Evolutionary conservation across 306 rosid genomes (phyloP).

Genomic region (Sicyos baderoa): DNA sequence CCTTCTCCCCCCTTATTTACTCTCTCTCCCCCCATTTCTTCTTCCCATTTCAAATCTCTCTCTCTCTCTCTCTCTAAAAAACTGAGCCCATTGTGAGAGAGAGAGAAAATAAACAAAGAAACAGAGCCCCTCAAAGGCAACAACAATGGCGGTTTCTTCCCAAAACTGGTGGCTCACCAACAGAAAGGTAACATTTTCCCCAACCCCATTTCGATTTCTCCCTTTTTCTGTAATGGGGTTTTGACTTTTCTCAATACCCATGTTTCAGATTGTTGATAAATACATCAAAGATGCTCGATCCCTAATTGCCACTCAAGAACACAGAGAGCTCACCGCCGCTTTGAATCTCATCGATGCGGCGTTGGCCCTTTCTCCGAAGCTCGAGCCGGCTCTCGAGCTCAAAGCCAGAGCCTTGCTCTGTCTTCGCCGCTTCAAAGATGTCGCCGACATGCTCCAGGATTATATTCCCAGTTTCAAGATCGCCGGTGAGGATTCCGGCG

Average conservation of each 20-base stretch:
- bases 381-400: conserved; percentile 74
- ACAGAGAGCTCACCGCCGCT: conserved; percentile 54
- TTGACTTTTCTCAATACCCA: neutral
- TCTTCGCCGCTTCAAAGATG: conserved; percentile 75
- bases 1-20: conserved; percentile 3
- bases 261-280: conserved; percentile 65
- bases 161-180: conserved; percentile 94
- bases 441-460: conserved; percentile 90
- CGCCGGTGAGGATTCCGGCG: conserved; percentile 45
- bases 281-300: conserved; percentile 62
- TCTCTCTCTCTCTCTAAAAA: neutral
- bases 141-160: conserved; percentile 51
- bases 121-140: neutral
- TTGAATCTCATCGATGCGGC: conserved; percentile 81
- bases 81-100: conserved; percentile 25
- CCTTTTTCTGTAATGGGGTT: neutral
- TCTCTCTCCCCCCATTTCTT: conserved; percentile 15
- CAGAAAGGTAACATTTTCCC: conserved; percentile 43
- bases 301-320: conserved; percentile 61
- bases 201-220: neutral
- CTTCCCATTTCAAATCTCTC: conserved; percentile 32
- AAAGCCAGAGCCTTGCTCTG: conserved; percentile 64
- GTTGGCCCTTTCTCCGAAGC: conserved; percentile 54
- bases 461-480: conserved; percentile 84
- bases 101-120: neutral